Evolutionary conservation across 306 rosid species (phyloP).

Genomic region (Sicyos edulis): DNA sequence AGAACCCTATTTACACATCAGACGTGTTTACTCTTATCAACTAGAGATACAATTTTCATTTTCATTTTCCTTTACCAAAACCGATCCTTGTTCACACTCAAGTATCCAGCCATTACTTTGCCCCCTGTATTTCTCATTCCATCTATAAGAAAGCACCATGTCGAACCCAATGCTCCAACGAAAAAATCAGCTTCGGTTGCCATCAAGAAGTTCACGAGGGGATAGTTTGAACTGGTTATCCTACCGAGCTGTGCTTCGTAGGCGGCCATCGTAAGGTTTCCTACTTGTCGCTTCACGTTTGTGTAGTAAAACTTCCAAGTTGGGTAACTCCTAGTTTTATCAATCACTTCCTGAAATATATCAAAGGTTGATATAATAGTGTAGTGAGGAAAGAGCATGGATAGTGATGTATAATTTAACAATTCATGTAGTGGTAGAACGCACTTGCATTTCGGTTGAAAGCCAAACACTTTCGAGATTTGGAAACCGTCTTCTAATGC

Average conservation of each 20-base stretch:
- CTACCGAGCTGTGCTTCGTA: conserved; percentile 75
- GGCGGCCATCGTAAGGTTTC: conserved; percentile 55
- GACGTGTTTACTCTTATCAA: not conserved
- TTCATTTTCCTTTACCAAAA: conserved; percentile 49
- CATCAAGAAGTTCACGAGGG: conserved; percentile 90
- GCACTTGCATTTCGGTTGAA: conserved; percentile 79
- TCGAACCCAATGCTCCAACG: conserved; percentile 85
- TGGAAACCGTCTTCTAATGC: conserved; percentile 62
- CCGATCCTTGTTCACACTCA: conserved; percentile 88
- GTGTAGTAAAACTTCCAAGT: conserved; percentile 67
- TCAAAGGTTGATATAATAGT: not conserved
- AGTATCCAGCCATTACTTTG: conserved; percentile 85
- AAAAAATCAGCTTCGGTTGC: conserved; percentile 80
- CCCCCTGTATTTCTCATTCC: conserved; percentile 98
- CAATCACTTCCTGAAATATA: conserved; percentile 54
- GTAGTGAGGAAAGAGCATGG: not conserved
- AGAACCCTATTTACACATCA: not conserved
- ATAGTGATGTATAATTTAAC: not conserved
- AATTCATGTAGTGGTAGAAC: not conserved
- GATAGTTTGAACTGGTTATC: conserved; percentile 74
- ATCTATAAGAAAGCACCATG: conserved; percentile 87
- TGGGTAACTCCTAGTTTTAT: conserved; percentile 43
- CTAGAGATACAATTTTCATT: not conserved
- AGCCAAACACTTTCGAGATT: conserved; percentile 63
- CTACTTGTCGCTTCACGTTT: conserved; percentile 51